Base-by-base conservation (phyloP, 352 stramenopile genomes). In the Phytopythium boreale region DNA sequence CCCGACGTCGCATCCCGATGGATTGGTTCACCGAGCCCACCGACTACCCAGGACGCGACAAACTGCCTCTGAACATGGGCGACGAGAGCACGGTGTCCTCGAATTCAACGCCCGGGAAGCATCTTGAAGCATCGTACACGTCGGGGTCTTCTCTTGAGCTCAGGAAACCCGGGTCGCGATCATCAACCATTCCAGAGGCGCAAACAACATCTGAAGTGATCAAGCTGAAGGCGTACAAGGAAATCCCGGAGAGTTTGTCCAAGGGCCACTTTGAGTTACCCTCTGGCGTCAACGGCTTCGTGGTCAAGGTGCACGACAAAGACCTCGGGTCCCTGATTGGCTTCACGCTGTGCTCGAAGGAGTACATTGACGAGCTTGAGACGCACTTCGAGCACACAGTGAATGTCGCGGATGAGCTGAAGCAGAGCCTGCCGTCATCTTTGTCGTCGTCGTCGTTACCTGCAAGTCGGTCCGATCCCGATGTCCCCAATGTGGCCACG, bases 241-340 rank as follows among this genome's bases (percentile, higher is more conserved):
- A 83, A 14, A 59, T 92, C 8, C 80, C 81, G 31, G 44, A 51
- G 26, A 55, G 57, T 34, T 60, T 96, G 44, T 72, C 68, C 44
- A 82, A 91, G 24, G 85, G 85, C 2, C 84, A 94, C 58, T 82
- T 92, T 52, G 84, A 94, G 43, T 70, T 94, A 1, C 85, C 83
- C 0, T 69, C 75, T 12, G 82, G 87, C 22, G 70, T 94, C 20
- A 91, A 92, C 62, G 82, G 80, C 36, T 92, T 87, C 47, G 81
- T 90, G 15, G 83, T 94, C n/a, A 82, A 87, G 37, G 79, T 93
- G 26, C 77, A 92, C 56, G 85, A 94, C 56, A 87, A 92, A 46
- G 87, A 96, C 36, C 70, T 94, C 41, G 85, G 87, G 14, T 92
- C 87, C 10, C 60, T 96, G 11, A 93, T 96, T 29, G 84, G 75